Percentiles rank a stretch among this genome's conserved stretches.
phyloP scores from a whole-genome alignment of 2,329 filamentous ascomycete species.

The Penicillium sp. region DNA sequence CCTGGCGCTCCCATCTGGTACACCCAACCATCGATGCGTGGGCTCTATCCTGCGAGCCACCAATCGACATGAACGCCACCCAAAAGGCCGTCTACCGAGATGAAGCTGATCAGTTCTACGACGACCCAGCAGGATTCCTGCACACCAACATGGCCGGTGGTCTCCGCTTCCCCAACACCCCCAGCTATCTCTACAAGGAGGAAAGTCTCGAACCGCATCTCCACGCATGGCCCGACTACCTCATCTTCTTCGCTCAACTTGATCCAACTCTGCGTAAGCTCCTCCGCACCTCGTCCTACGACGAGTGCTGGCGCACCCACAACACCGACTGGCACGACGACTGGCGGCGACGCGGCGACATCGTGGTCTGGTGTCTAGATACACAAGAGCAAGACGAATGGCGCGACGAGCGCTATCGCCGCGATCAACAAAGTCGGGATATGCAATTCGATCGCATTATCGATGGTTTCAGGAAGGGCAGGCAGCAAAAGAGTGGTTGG shows the following conservation, averaged over 20 bases:
- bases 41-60: constrained; percentile 88
- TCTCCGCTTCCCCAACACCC: constrained; percentile 34
- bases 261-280: constrained; percentile 51
- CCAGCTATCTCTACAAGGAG: constrained; percentile 29
- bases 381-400: constrained; percentile 37
- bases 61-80: constrained; percentile 63
- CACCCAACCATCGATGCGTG: constrained; percentile 75
- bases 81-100: constrained; percentile 74
- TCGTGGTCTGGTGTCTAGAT: constrained; percentile 61
- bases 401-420: constrained; percentile 32
- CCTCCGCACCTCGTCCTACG: constrained; percentile 53
- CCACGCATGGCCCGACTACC: constrained; percentile 51
- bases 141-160: constrained; percentile 52
- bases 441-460: constrained; percentile 40
- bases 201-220: constrained; percentile 1
- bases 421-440: constrained; percentile 26
- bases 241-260: constrained; percentile 60
- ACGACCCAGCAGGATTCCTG: constrained; percentile 62
- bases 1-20: constrained; percentile 87
- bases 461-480: constrained; percentile 28
- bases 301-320: constrained; percentile 61
- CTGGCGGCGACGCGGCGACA: constrained; percentile 61
- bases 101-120: constrained; percentile 90
- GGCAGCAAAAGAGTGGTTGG: constrained; percentile 16
- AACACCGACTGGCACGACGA: constrained; percentile 67